phyloP scores from a whole-genome alignment of 257 asterid genomes.

The Euphrasia confusa region DNA sequence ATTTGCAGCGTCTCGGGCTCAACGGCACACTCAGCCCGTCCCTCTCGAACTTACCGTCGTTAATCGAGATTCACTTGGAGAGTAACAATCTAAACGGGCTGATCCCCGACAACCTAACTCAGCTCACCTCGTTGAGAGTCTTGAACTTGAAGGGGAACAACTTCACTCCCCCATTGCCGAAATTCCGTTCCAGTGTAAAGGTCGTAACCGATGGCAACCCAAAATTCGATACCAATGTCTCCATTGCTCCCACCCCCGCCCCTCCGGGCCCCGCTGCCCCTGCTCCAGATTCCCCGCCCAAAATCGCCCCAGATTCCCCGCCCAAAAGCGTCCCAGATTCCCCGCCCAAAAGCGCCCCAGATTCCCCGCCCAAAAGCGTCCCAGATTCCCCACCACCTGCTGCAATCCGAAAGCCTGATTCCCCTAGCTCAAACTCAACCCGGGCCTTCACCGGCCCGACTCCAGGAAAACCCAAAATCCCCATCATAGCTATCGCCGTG shows the following conservation, averaged over 20 bases:
- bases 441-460: slow-evolving; percentile 17
- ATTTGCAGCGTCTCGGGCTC: slow-evolving; percentile 57
- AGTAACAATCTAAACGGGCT: slow-evolving; percentile 60
- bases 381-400: no score
- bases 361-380: no score
- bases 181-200: slow-evolving; percentile 38
- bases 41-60: slow-evolving; percentile 45
- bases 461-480: slow-evolving; percentile 17
- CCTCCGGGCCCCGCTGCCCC: slow-evolving; percentile 18
- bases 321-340: slow-evolving; percentile 26
- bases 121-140: slow-evolving; percentile 43
- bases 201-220: slow-evolving; percentile 45
- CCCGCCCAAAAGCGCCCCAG: not conserved
- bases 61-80: slow-evolving; percentile 61
- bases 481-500: slow-evolving; percentile 27
- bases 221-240: slow-evolving; percentile 25
- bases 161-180: slow-evolving; percentile 64
- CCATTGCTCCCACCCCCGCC: slow-evolving; percentile 23
- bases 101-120: slow-evolving; percentile 51
- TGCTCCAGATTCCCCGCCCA: slow-evolving; percentile 20
- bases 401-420: slow-evolving; percentile 18
- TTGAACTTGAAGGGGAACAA: slow-evolving; percentile 55
- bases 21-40: slow-evolving; percentile 73
- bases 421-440: slow-evolving; percentile 14
- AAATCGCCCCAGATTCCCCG: slow-evolving; percentile 31